phyloP scores from a whole-genome alignment of 169 alveolate species.

The Eimeria praecox region DNA sequence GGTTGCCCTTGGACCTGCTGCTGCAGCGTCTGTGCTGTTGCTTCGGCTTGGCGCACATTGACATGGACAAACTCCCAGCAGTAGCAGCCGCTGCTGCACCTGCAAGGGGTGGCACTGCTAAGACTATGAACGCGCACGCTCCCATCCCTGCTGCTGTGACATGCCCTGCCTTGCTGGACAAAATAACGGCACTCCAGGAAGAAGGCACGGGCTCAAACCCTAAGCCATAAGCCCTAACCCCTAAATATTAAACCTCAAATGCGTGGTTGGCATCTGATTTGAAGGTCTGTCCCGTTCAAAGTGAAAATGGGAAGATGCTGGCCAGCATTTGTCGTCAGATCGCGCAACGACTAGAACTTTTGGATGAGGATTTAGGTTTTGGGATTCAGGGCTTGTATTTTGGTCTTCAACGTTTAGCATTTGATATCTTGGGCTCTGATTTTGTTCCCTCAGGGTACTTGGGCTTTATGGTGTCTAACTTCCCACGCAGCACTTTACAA shows the following conservation, averaged over 20 bases:
- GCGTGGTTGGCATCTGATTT: not conserved
- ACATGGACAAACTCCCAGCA: not conserved
- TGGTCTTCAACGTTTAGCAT: not conserved
- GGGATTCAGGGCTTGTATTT: not conserved
- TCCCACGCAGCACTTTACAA: constrained; percentile 47
- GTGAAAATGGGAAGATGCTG: not conserved
- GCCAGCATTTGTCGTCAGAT: not conserved
- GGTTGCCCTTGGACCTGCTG: constrained; percentile 28
- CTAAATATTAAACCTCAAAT: not conserved
- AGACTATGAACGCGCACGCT: not conserved
- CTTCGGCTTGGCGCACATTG: constrained; percentile 48
- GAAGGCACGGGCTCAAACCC: constrained; percentile 52
- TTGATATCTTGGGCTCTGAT: not conserved
- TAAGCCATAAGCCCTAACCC: not conserved
- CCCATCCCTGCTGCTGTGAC: constrained; percentile 20
- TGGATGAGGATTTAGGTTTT: not conserved
- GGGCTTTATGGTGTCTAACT: constrained; percentile 59
- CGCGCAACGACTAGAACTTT: too few relatives aligned
- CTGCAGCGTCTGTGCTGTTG: constrained; percentile 58
- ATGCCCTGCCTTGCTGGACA: constrained; percentile 57
- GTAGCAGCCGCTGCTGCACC: constrained; percentile 27
- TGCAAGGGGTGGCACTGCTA: not conserved
- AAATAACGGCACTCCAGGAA: constrained; percentile 31
- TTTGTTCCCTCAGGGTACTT: constrained; percentile 7
- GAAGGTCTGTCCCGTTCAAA: not conserved